Evolutionary conservation across 352 stramenopile genomes (phyloP).

Genomic region (Globisporangium cystogenes): DNA sequence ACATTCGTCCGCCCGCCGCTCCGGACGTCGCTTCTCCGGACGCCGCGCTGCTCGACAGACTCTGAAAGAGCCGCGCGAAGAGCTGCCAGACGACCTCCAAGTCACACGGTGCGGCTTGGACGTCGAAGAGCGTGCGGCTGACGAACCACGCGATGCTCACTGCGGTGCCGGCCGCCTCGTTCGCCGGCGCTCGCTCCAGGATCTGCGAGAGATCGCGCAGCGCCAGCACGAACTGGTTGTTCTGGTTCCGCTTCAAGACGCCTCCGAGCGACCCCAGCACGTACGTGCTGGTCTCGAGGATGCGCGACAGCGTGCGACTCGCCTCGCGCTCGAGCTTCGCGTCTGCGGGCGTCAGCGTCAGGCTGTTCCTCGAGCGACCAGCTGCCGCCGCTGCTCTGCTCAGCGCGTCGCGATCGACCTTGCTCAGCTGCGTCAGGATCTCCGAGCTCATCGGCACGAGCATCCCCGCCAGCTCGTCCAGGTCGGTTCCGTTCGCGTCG

Average conservation of each 20-base stretch:
- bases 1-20: background rate
- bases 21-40: conserved; percentile 1
- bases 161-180: conserved; percentile 8
- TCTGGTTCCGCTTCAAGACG: conserved; percentile 43
- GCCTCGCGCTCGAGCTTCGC: conserved; percentile 1
- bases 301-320: conserved; percentile 6
- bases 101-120: conserved; percentile 37
- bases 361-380: background rate
- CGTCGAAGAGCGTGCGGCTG: conserved; percentile 29
- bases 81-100: conserved; percentile 37
- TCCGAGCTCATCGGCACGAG: conserved; percentile 49
- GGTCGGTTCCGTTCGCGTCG: conserved; percentile 20
- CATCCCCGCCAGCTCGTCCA: conserved; percentile 33
- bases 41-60: conserved; percentile 1
- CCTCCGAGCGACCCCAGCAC: conserved; percentile 32
- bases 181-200: conserved; percentile 6
- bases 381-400: conserved; percentile 8
- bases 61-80: conserved; percentile 20
- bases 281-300: conserved; percentile 30
- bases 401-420: conserved; percentile 7
- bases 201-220: conserved; percentile 42
- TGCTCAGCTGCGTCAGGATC: conserved; percentile 40
- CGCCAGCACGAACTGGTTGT: conserved; percentile 48
- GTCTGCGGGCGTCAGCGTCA: conserved; percentile 1
- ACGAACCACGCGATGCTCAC: conserved; percentile 33